A percentile compares a stretch with the other conserved stretches of the same genome.
phyloP scores from a whole-genome alignment of 1,139 yeast species.

The Debaryomyces nepalensis region DNA sequence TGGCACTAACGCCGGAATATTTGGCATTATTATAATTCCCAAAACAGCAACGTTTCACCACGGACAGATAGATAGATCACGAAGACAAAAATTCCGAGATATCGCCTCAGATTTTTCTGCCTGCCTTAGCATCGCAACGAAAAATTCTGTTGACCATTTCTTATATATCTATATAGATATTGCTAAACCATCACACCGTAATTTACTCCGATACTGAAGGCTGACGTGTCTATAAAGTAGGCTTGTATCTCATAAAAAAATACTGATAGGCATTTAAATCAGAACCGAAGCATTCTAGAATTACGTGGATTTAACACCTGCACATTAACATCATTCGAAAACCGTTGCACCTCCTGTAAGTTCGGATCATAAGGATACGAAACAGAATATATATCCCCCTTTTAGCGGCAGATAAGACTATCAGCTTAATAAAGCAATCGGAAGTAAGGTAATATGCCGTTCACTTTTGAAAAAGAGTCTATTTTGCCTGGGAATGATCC shows the following conservation, averaged over 20 bases:
- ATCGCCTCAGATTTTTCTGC: not conserved
- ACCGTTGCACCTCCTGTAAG: constrained; percentile 3
- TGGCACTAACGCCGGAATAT: too few relatives aligned
- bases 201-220: not conserved
- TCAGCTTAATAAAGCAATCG: too few relatives aligned
- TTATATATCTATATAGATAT: not conserved
- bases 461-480: constrained; percentile 31
- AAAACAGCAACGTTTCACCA: not conserved
- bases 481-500: constrained; percentile 43
- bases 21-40: not conserved
- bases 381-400: not conserved
- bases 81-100: not conserved
- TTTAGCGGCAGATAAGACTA: too few relatives aligned
- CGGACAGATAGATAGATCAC: not conserved
- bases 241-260: too few relatives aligned
- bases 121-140: not conserved
- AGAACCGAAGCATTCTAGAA: constrained; percentile 1
- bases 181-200: not conserved
- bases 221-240: too few relatives aligned
- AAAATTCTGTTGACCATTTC: not conserved
- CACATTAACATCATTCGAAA: constrained; percentile 2
- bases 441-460: constrained; percentile 11
- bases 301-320: not conserved
- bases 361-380: constrained; percentile 6
- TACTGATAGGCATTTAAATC: too few relatives aligned